Base-by-base conservation (phyloP, 1,139 yeast species). In the Kodamaea arcana region DNA sequence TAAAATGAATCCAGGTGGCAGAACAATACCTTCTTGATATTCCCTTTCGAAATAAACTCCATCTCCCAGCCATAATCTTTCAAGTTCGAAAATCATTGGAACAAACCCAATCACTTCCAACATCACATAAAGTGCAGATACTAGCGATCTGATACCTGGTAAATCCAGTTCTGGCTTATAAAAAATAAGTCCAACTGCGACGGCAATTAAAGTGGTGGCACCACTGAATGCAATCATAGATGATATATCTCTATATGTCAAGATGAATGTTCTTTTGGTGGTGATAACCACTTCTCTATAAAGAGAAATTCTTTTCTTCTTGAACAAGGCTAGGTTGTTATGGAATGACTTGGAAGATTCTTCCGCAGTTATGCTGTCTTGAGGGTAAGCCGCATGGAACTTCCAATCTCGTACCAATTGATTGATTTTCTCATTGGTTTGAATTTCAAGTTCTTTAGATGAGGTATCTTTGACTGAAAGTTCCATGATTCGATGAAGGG, bases 171-270 rank as follows among this genome's bases (percentile, higher is more conserved):
- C 75, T 1, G 92, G 87, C 44, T 74, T 73, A 54, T 62, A 83
- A 50, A 81, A 87, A 38, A 85, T 72, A 90, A 94, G 84, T 0
- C 95, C 95, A 31, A 76, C 63, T 16, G 79, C 61, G 1, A 78
- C 51, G 0, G 83, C 88, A 53, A 84, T 63, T 3, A 80, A 42
- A 0, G 73, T 42, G 1, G 83, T 68, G 31, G 83, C 87, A 10
- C 74, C 51, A 14, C 77, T 54, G 13, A 82, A 60, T 0, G 84
- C 77, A 4, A 66, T 36, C 31, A 78, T 60, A 0, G 86, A 79
- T 36, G 68, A 54, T 3, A 68, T 72, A 50, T 86, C 95, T 41
- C 94, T 65, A 23, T 62, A 58, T 24, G 83, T 74, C 3, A 82
- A 51, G 15, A 71, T 46, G 27, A 77, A 61, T 4, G 80, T 74